These are phyloP conservation scores for Luvunga scandens DNA, from an alignment of 345 rosid genomes.

Conservation along the genomic window DNA sequence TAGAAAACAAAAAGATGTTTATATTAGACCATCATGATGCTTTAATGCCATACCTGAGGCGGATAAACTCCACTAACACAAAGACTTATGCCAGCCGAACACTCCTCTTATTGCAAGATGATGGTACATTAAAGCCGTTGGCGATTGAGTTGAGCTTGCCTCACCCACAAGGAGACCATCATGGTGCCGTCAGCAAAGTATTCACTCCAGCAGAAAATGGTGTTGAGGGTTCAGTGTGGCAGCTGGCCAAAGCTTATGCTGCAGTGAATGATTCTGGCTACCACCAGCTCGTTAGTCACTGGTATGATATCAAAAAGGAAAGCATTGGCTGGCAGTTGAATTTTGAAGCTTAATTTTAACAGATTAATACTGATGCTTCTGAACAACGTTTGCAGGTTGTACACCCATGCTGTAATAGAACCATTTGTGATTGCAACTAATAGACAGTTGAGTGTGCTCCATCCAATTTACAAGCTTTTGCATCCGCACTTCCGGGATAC, in stretches of 20 bases:
- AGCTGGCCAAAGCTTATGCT: slow-evolving; percentile 87
- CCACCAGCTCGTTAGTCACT: slow-evolving; percentile 90
- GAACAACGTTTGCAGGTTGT: slow-evolving; percentile 47
- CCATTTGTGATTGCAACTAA: slow-evolving; percentile 84
- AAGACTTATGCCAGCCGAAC: slow-evolving; percentile 87
- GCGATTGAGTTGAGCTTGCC: slow-evolving; percentile 89
- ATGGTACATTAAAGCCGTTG: slow-evolving; percentile 71
- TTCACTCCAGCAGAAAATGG: slow-evolving; percentile 69
- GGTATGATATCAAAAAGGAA: slow-evolving; percentile 38
- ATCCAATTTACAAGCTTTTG: slow-evolving; percentile 81
- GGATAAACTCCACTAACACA: slow-evolving; percentile 70
- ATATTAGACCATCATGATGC: slow-evolving; percentile 83
- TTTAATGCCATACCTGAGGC: slow-evolving; percentile 65
- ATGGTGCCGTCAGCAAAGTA: slow-evolving; percentile 71
- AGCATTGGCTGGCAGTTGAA: not conserved
- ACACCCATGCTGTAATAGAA: slow-evolving; percentile 85
- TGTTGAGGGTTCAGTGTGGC: slow-evolving; percentile 69
- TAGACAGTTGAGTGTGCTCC: slow-evolving; percentile 75
- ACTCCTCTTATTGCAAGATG: slow-evolving; percentile 60
- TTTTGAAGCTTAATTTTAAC: slow-evolving; percentile 3
- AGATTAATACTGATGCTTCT: not conserved
- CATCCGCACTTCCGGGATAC: slow-evolving; percentile 94
- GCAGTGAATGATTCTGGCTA: slow-evolving; percentile 89
- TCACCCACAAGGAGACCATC: slow-evolving; percentile 66
- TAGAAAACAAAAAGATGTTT: slow-evolving; percentile 51